Conservation (phyloP, 139 green algal species). For the Deuterostichococcus epilithicus region DNA sequence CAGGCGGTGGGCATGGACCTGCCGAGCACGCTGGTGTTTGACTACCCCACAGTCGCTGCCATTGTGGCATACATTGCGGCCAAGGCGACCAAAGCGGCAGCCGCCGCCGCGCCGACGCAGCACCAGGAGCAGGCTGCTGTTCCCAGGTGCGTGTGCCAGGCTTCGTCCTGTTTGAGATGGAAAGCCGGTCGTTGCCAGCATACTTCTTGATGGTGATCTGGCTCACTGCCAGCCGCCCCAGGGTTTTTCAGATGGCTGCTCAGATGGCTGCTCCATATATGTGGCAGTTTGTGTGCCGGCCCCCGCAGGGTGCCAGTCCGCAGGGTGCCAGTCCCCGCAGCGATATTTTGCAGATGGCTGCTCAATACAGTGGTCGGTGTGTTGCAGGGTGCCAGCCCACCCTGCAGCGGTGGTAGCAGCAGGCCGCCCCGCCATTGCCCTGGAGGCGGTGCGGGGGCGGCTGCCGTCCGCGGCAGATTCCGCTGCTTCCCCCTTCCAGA, state of each 20-base stretch:
- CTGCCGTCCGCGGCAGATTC: background rate
- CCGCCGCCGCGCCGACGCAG: too few species aligned
- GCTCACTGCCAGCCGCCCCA: too few species aligned
- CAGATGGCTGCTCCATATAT: too few species aligned
- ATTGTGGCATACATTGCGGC: conserved; percentile 22
- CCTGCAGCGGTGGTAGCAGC: too few species aligned
- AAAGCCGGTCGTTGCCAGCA: too few species aligned
- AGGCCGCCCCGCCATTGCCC: background rate
- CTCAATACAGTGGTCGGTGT: background rate
- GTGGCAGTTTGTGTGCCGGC: too few species aligned
- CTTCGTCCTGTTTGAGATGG: too few species aligned
- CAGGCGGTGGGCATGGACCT: conserved; percentile 42
- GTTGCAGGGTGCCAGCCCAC: background rate
- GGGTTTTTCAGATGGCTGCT: too few species aligned
- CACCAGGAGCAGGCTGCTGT: background rate
- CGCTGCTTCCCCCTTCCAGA: background rate
- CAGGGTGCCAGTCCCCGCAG: too few species aligned
- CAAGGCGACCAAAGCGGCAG: background rate
- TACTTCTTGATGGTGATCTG: too few species aligned
- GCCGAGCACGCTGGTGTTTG: conserved; percentile 63
- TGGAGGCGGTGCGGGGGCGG: background rate
- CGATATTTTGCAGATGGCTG: background rate
- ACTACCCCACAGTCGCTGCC: conserved; percentile 56
- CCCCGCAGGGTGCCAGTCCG: too few species aligned
- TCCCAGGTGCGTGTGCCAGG: too few species aligned